phyloP scores from a whole-genome alignment of 2,329 filamentous ascomycete genomes.

The Aspergillus glaucus region DNA sequence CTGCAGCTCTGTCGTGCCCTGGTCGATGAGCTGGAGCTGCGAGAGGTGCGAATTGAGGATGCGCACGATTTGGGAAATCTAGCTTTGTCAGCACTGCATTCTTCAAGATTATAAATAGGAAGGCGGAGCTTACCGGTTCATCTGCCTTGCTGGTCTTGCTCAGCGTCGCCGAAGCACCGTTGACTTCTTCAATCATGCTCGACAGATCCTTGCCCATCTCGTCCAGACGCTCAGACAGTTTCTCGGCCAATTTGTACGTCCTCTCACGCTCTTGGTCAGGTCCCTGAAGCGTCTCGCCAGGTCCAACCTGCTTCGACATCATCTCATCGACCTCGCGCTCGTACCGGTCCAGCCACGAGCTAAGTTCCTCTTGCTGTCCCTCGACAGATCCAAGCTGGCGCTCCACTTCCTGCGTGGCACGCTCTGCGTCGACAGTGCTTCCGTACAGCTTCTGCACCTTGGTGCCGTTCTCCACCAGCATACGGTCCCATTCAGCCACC shows the following conservation, averaged over 20 bases:
- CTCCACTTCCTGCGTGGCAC: conserved; percentile 88
- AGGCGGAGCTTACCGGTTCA: conserved; percentile 63
- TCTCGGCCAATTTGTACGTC: conserved; percentile 94
- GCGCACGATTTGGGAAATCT: conserved; percentile 91
- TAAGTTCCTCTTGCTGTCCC: conserved; percentile 84
- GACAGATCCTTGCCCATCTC: conserved; percentile 89
- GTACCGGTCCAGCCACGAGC: conserved; percentile 81
- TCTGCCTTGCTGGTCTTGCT: conserved; percentile 85
- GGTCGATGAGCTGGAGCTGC: conserved; percentile 89
- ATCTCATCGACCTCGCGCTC: conserved; percentile 87
- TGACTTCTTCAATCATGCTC: conserved; percentile 98
- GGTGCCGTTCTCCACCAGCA: conserved; percentile 86
- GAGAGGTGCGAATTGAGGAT: conserved; percentile 89
- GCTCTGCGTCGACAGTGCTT: conserved; percentile 87
- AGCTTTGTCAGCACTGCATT: not conserved
- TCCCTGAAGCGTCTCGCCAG: conserved; percentile 68
- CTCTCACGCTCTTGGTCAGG: conserved; percentile 93
- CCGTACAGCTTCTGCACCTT: conserved; percentile 92
- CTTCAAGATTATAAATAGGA: not conserved
- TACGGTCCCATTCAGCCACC: conserved; percentile 84
- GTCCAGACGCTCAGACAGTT: conserved; percentile 80
- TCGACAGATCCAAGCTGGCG: conserved; percentile 84
- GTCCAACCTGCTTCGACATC: conserved; percentile 71
- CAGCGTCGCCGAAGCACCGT: conserved; percentile 79
- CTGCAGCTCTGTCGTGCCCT: conserved; percentile 72